Conservation (phyloP, 495 filamentous ascomycete species). For the Alectoria sarmentosa region DNA sequence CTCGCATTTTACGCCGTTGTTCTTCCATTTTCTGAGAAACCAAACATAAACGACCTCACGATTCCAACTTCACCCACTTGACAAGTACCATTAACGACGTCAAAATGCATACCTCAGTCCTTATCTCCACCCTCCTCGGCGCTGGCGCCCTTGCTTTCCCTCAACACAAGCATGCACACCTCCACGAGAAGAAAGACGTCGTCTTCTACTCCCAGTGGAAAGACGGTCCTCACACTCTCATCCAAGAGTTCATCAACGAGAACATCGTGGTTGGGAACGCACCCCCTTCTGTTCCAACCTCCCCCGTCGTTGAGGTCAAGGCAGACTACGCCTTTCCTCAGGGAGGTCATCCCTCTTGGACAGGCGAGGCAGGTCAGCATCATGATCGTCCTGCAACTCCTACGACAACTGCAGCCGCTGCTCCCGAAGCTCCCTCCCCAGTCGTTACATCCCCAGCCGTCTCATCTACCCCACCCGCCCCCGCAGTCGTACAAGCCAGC, state of each 20-base stretch:
- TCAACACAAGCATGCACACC: constrained; percentile 2
- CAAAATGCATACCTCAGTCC: neutral
- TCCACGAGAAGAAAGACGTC: constrained; percentile 6
- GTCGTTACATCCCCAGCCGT: neutral
- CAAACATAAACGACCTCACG: neutral
- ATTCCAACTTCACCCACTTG: neutral
- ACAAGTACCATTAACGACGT: neutral
- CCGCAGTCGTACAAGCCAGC: neutral
- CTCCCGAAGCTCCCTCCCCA: neutral
- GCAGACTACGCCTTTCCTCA: neutral
- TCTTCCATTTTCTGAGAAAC: neutral
- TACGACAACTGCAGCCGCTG: neutral
- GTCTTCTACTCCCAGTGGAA: constrained; percentile 4
- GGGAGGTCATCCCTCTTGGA: neutral
- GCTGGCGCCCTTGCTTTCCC: constrained; percentile 1
- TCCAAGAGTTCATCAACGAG: constrained; percentile 3
- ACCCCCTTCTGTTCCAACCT: neutral
- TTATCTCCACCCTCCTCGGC: constrained; percentile 1
- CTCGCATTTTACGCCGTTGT: neutral
- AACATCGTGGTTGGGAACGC: neutral
- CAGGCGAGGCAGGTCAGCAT: neutral
- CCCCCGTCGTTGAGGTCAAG: neutral
- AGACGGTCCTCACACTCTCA: neutral
- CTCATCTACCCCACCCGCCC: neutral
- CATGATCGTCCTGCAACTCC: neutral